Conservation (phyloP, 2,329 filamentous ascomycete genomes). For the Cladosporium colombiae region DNA sequence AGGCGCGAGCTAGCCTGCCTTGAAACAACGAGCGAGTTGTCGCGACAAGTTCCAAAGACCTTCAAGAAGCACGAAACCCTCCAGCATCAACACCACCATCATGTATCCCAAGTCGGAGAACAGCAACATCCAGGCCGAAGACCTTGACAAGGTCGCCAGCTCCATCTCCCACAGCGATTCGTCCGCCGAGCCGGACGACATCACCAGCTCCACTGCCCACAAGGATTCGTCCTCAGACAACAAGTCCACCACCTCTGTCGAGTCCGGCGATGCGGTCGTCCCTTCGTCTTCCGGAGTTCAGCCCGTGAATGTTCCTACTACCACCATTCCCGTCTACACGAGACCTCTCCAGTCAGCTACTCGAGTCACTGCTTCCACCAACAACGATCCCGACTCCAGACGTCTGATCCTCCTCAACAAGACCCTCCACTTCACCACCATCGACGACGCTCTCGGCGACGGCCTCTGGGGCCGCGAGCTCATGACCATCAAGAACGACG, state of each 20-base stretch:
- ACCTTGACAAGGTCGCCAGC: not conserved
- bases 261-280: not conserved
- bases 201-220: not conserved
- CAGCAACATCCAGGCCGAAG: not conserved
- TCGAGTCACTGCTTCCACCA: not conserved
- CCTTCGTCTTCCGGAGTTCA: not conserved
- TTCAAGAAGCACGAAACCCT: not conserved
- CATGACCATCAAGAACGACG: not conserved
- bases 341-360: not conserved
- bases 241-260: not conserved
- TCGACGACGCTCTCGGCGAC: conserved; percentile 2
- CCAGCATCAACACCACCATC: not conserved
- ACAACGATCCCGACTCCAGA: not conserved
- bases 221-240: not conserved
- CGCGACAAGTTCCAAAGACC: not conserved
- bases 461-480: not conserved
- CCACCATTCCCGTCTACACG: not conserved
- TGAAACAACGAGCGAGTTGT: not conserved
- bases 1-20: not conserved
- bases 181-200: not conserved
- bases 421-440: not conserved
- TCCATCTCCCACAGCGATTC: not conserved
- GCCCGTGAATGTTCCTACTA: not conserved
- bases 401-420: not conserved
- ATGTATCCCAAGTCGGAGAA: not conserved